Percentiles rank a stretch among this genome's conserved stretches.
Evolutionary conservation across 2,329 filamentous ascomycete species (phyloP).

Genomic region (Arthroderma sp.): DNA sequence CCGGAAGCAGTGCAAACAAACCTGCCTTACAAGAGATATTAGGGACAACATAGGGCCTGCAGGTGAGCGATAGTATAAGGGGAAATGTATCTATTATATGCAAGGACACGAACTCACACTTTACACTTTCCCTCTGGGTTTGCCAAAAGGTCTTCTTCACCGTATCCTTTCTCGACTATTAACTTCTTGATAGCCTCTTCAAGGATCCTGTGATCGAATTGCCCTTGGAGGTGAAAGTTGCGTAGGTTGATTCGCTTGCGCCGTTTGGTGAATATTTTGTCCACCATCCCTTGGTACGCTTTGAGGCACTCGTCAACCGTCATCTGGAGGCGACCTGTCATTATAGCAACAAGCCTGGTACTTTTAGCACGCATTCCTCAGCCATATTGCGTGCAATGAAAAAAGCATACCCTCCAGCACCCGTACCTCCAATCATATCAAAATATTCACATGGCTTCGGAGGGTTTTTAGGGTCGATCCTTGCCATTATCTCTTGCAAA

Average conservation of each 20-base stretch:
- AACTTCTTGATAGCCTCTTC: constrained; percentile 12
- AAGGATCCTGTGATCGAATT: constrained; percentile 18
- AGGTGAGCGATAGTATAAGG: too few species aligned
- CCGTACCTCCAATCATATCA: constrained; percentile 24
- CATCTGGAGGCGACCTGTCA: constrained; percentile 36
- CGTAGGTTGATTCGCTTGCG: constrained; percentile 10
- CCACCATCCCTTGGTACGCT: constrained; percentile 20
- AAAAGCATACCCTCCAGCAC: constrained; percentile 21
- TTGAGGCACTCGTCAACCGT: constrained; percentile 31
- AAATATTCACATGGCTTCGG: constrained; percentile 22
- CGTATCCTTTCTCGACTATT: constrained; percentile 5
- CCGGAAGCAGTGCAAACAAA: constrained; percentile 13
- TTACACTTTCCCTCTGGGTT: background rate
- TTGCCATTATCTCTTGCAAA: constrained; percentile 78
- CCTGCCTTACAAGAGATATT: too few species aligned
- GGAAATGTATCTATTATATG: too few species aligned
- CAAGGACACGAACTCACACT: constrained; percentile 3
- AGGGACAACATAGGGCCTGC: too few species aligned
- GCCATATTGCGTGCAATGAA: too few species aligned
- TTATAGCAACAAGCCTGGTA: constrained; percentile 34
- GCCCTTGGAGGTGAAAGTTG: constrained; percentile 11
- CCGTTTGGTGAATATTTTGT: constrained; percentile 7
- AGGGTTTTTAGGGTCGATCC: constrained; percentile 8
- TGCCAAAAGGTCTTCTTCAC: constrained; percentile 14
- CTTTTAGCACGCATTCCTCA: too few species aligned